phyloP scores from a whole-genome alignment of 1,284 basidiomycete species.

The Amylostereum chailletii region DNA sequence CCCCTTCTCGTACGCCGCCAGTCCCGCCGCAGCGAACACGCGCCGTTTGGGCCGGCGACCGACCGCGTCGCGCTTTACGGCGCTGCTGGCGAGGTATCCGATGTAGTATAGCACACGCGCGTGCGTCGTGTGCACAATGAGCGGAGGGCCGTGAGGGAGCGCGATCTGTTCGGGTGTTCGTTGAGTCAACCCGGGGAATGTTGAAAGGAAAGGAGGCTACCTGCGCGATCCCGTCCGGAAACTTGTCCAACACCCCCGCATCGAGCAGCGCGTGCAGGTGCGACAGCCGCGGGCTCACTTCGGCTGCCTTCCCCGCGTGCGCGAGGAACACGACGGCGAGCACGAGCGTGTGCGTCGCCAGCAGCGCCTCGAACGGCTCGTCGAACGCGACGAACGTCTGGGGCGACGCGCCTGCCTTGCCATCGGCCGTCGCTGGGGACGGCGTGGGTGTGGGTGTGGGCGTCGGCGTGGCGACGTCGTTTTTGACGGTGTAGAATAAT shows the following conservation, averaged over 20 bases:
- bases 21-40: constrained; percentile 56
- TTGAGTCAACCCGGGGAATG: constrained; percentile 5
- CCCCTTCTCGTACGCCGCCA: constrained; percentile 43
- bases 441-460: background rate
- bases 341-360: constrained; percentile 45
- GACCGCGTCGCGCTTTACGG: constrained; percentile 61
- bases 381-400: constrained; percentile 25
- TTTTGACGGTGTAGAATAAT: constrained; percentile 21
- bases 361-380: constrained; percentile 32
- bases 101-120: constrained; percentile 55
- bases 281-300: constrained; percentile 38
- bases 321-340: constrained; percentile 51
- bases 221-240: constrained; percentile 41
- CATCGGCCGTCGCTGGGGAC: background rate
- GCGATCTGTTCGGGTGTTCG: constrained; percentile 20
- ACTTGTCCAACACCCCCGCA: constrained; percentile 38
- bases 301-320: constrained; percentile 38
- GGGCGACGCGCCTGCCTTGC: constrained; percentile 6
- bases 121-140: constrained; percentile 54
- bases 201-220: constrained; percentile 20
- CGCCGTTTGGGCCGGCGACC: constrained; percentile 65
- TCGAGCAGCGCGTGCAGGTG: constrained; percentile 58
- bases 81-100: constrained; percentile 54
- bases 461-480: no score
- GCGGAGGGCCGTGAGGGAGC: constrained; percentile 27